phyloP scores from a whole-genome alignment of 345 rosid genomes.

The Lumnitzera littorea region DNA sequence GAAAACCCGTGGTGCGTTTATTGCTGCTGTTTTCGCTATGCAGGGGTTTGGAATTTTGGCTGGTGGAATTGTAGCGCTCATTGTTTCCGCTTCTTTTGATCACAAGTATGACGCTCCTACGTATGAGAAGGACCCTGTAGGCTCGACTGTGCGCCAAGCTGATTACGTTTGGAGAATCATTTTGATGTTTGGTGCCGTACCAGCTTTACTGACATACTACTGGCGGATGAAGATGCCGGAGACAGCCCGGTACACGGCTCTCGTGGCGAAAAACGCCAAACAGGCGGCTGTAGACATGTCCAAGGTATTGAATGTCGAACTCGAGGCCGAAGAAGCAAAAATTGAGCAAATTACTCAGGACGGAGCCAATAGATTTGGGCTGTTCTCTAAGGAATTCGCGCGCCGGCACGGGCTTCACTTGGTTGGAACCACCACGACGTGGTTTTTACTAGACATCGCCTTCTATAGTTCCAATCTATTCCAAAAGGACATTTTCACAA shows the following conservation, averaged over 20 bases:
- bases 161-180: constrained; percentile 65
- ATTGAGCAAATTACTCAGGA: constrained; percentile 6
- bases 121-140: constrained; percentile 21
- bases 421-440: constrained; percentile 50
- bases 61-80: constrained; percentile 47
- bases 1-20: constrained; percentile 65
- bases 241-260: constrained; percentile 75
- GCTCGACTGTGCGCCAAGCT: constrained; percentile 52
- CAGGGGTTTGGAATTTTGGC: constrained; percentile 71
- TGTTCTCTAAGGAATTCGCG: constrained; percentile 39
- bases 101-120: constrained; percentile 29
- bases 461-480: constrained; percentile 70
- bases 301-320: constrained; percentile 57
- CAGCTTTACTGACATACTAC: constrained; percentile 57
- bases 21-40: constrained; percentile 75
- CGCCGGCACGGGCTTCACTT: constrained; percentile 49
- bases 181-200: constrained; percentile 64
- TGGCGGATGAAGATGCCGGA: constrained; percentile 79
- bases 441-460: constrained; percentile 75
- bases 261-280: constrained; percentile 52
- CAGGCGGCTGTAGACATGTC: constrained; percentile 68
- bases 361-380: constrained; percentile 34
- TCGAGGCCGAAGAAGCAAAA: constrained; percentile 43
- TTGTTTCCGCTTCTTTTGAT: constrained; percentile 33
- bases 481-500: constrained; percentile 66